Evolutionary conservation across 257 asterid genomes (phyloP).

Genomic region (Solanum neorickii): DNA sequence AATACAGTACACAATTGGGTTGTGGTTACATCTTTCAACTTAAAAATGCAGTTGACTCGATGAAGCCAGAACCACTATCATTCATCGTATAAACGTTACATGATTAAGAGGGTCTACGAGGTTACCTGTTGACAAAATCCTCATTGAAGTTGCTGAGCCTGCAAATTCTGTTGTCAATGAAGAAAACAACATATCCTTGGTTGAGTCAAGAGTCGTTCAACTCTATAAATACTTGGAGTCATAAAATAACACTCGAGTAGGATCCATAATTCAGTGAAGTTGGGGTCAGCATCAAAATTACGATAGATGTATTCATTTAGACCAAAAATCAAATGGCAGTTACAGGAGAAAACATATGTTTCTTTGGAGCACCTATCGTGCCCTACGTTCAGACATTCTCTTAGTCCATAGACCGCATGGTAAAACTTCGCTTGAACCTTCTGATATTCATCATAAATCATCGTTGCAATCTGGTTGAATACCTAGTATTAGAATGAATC

Average conservation of each 20-base stretch:
- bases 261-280: background rate
- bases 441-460: background rate
- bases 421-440: background rate
- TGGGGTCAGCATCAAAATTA: background rate
- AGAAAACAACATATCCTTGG: background rate
- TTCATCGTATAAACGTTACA: background rate
- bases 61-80: background rate
- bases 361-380: background rate
- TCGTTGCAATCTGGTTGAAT: background rate
- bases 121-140: background rate
- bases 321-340: background rate
- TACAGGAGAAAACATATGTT: background rate
- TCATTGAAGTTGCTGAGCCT: background rate
- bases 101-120: background rate
- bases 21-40: background rate
- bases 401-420: background rate
- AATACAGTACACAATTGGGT: background rate
- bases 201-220: background rate
- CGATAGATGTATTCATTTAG: background rate
- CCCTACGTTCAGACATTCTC: conserved; percentile 3
- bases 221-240: background rate
- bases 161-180: background rate
- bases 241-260: background rate
- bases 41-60: background rate
- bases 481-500: background rate